Evolutionary conservation across 257 asterid genomes (phyloP).

Genomic region (Nicotiana sylvestris): DNA sequence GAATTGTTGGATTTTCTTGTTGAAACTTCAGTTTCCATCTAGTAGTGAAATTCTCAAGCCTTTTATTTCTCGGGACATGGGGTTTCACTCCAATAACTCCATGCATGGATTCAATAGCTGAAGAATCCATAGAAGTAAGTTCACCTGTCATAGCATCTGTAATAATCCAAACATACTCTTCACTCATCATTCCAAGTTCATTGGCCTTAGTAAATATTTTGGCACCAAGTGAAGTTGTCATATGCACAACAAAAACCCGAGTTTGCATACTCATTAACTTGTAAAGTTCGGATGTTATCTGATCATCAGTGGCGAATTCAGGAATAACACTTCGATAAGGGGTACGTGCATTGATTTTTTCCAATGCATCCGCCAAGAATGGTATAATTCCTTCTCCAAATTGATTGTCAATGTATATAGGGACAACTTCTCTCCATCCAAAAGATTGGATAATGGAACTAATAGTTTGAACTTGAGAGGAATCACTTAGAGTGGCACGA

Average conservation of each 20-base stretch:
- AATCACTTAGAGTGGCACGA: slow-evolving; percentile 38
- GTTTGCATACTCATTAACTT: slow-evolving; percentile 48
- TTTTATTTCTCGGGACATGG: slow-evolving; percentile 20
- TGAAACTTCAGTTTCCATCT: slow-evolving; percentile 30
- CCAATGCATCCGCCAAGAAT: slow-evolving; percentile 34
- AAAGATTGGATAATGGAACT: slow-evolving; percentile 36
- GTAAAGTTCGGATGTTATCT: slow-evolving; percentile 33
- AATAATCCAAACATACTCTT: slow-evolving; percentile 44
- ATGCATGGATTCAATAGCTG: slow-evolving; percentile 37
- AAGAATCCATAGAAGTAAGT: slow-evolving; percentile 20
- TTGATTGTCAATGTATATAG: slow-evolving; percentile 38
- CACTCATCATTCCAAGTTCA: slow-evolving; percentile 39
- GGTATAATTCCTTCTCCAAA: slow-evolving; percentile 56
- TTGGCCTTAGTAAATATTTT: slow-evolving; percentile 32
- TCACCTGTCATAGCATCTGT: slow-evolving; percentile 36
- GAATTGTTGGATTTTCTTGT: slow-evolving; percentile 9
- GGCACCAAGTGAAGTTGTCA: slow-evolving; percentile 27
- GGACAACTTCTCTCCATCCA: slow-evolving; percentile 52
- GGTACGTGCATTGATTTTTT: slow-evolving; percentile 20
- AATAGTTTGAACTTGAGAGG: slow-evolving; percentile 42
- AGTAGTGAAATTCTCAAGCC: slow-evolving; percentile 21
- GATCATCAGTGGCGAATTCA: slow-evolving; percentile 32
- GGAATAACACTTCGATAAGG: slow-evolving; percentile 44
- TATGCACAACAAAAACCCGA: slow-evolving; percentile 47
- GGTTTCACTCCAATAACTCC: slow-evolving; percentile 57